Evolutionary conservation across 1,139 yeast genomes (phyloP), one percentile per base, ranked within the genome.

Genomic region (Debaryomyces psychrophilus): DNA sequence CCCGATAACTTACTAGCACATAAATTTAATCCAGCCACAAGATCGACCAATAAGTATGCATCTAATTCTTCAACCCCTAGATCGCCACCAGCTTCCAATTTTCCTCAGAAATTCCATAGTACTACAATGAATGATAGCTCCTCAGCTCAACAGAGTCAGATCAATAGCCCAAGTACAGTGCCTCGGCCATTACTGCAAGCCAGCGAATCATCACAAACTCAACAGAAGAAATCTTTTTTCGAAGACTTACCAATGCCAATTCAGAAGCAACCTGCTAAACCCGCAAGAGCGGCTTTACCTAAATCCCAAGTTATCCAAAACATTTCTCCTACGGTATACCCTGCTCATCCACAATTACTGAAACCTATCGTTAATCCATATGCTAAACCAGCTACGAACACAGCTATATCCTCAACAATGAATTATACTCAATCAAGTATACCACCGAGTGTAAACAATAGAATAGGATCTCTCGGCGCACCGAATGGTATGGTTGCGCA

Each of bases 1-100:
- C 96, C 96, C 1, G 69, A 77, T 33, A 83, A 76, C 44, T 65
- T 88, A 43, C 68, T 87, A 23, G 71, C 77, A 1, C 72, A 70
- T 31, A 62, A 59, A 25, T 53, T 64, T 3, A 69, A 60, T 45
- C 76, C 76, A 2, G 74, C 74, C 3, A 58, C 69, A 3, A 60
- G 76, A 47, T 51, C 60, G 17, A 39, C 53, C 12, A 57, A 49
- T 31, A 65, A 62, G 50, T 69, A 68, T 52, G 60, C 64, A 8
- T 41, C 45, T 8, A 18, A 12, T 20, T 7, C 23, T 8, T 29
- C 29, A 18, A 34, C 3, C 15, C 46, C n/a, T 27, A 33, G 20
- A 22, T 29, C 23, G n/a, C 38, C 23, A 12, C 42, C 47, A 31
- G 25, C n/a, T 20, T 14, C 47, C 9, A 33, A 15, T 18, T 43